Conservation (phyloP, 2,329 filamentous ascomycete genomes). For the Epichloe uncinata region DNA sequence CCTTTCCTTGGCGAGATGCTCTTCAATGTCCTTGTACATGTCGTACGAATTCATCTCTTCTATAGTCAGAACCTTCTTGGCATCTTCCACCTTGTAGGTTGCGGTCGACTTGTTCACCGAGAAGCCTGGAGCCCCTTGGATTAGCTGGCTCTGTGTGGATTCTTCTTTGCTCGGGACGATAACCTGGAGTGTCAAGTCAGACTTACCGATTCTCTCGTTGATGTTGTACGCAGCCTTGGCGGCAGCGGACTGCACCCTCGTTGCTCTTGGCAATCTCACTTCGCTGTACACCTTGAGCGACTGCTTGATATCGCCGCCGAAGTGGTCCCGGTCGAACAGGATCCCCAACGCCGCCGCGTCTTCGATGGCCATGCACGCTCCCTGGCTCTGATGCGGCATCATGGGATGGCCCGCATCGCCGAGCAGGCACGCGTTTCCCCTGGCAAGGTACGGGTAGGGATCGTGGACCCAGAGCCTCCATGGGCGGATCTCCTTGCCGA, state of each 20-base stretch:
- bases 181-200: neutral
- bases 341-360: constrained; percentile 52
- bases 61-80: constrained; percentile 49
- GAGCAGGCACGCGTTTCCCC: constrained; percentile 37
- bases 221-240: constrained; percentile 48
- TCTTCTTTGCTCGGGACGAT: too few relatives aligned
- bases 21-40: constrained; percentile 43
- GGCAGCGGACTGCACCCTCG: constrained; percentile 41
- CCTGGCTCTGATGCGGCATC: constrained; percentile 55
- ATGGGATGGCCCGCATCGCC: constrained; percentile 56
- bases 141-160: neutral
- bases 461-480: constrained; percentile 51
- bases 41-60: constrained; percentile 58
- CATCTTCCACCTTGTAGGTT: constrained; percentile 48
- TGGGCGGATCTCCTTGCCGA: constrained; percentile 48
- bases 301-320: constrained; percentile 33
- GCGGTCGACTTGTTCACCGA: constrained; percentile 43
- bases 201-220: constrained; percentile 44
- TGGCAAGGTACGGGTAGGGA: constrained; percentile 46
- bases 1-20: constrained; percentile 26
- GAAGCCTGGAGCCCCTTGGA: constrained; percentile 32
- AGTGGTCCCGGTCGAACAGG: constrained; percentile 37
- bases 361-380: constrained; percentile 53
- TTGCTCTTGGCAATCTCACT: constrained; percentile 40
- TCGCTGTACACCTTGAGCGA: constrained; percentile 36